Base-by-base conservation (phyloP, 257 asterid species). In the Primulina eburnea region DNA sequence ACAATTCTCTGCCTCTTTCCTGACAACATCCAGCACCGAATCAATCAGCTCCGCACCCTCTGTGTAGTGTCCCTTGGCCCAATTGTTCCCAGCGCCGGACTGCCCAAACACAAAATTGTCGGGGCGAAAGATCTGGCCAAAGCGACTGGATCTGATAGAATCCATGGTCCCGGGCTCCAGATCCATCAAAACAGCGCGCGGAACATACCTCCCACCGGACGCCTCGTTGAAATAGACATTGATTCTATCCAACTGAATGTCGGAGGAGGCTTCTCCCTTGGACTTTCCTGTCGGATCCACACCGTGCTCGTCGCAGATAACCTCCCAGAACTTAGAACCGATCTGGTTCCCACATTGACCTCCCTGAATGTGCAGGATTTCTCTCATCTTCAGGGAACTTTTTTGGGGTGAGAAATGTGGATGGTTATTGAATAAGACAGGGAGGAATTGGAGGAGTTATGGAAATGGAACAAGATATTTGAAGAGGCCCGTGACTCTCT, bases 291-390 rank as follows among this genome's bases (percentile, higher is more conserved):
- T 71, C 14, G 82, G 79, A 52, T 87, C 92, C 37, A 87, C 80
- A 28, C 82, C 88, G 72, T 86, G 92, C 65, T 84, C 92, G 30
- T 79, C 90, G 78, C 97, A 90, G 67, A 90, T 88, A 33, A 90
- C 97, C 71, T 90, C 97, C 97, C 97, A 90, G 64, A 86, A 86
- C 37, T 86, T 86, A 0, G 92, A 84, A 8, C 92, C 89, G 73
- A 87, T 87, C 66, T 87, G 92, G 82, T 87, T 87, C 14, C 92
- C 89, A 47, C 92, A 87, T 73, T 87, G 89, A 0, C 92, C 92
- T 10, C 88, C 89, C 71, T 87, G 89, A 60, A 87, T 73, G 80
- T 84, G 92, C 26, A 87, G 81, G 65, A 87, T 84, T 71, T 87
- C 92, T 66, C 89, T 87, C 89, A 87, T 89, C 71, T 40, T 65